These are phyloP conservation scores for Fusarium subglutinans DNA, from an alignment of 2,329 filamentous ascomycete genomes.

Conservation along the genomic window DNA sequence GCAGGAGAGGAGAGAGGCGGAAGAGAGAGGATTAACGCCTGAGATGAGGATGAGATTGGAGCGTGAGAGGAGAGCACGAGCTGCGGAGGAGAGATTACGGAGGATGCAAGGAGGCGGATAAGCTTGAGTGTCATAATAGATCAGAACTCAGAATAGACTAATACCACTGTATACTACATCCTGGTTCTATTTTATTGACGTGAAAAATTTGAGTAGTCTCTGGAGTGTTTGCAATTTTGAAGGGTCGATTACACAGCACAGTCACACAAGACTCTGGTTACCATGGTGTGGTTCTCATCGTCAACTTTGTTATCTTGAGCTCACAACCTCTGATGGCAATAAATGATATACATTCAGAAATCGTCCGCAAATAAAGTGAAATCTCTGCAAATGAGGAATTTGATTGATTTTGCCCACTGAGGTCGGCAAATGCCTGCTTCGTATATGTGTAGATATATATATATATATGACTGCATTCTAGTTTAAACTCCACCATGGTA, in stretches of 20 bases:
- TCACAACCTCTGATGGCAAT: background rate
- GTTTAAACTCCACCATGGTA: background rate
- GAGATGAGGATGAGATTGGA: constrained; percentile 88
- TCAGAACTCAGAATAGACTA: background rate
- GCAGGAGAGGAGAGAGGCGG: constrained; percentile 83
- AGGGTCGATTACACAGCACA: accelerated
- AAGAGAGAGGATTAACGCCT: constrained; percentile 83
- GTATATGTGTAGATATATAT: no score
- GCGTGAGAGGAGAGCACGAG: constrained; percentile 87
- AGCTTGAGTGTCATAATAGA: background rate
- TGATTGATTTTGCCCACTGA: background rate
- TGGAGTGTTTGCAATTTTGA: no score
- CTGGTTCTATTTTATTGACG: background rate
- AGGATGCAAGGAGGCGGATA: constrained; percentile 57
- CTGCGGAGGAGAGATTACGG: constrained; percentile 87
- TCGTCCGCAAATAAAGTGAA: background rate
- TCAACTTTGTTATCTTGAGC: background rate
- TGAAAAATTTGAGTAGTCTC: no score
- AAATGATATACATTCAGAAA: accelerated
- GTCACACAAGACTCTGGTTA: background rate
- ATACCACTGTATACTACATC: background rate
- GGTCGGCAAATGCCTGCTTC: background rate
- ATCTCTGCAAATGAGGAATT: background rate
- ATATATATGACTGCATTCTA: background rate
- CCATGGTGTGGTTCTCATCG: background rate